phyloP scores from a whole-genome alignment of 768 basidiomycete genomes.

The Leucocoprinus birnbaumii region DNA sequence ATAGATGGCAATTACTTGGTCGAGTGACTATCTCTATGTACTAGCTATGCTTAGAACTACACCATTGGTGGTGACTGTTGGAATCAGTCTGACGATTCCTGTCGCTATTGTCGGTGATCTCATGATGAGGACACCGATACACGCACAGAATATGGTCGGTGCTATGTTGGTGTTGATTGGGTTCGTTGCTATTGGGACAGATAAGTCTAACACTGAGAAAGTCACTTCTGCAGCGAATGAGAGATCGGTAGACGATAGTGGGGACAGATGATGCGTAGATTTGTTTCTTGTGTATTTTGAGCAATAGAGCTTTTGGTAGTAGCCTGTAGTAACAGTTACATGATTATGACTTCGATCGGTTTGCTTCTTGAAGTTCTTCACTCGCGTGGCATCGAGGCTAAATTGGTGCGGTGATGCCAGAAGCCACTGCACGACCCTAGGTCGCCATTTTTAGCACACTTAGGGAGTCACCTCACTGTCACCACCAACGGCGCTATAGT shows the following conservation, averaged over 20 bases:
- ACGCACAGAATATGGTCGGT: slow-evolving; percentile 63
- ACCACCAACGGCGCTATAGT: neutral
- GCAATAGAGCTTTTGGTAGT: too few relatives aligned
- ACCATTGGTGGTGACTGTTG: slow-evolving; percentile 89
- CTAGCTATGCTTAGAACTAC: slow-evolving; percentile 96
- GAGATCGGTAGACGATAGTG: neutral
- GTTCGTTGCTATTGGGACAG: slow-evolving; percentile 49
- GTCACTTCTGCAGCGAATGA: neutral
- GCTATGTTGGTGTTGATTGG: slow-evolving; percentile 73
- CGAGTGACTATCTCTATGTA: slow-evolving; percentile 84
- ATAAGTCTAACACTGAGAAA: slow-evolving; percentile 20
- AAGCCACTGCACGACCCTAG: neutral
- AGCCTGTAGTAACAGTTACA: neutral
- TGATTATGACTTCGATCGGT: neutral
- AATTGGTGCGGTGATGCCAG: neutral
- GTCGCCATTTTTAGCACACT: neutral
- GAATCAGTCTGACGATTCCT: slow-evolving; percentile 91
- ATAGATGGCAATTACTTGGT: slow-evolving; percentile 81
- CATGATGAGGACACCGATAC: slow-evolving; percentile 34
- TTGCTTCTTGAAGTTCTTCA: neutral
- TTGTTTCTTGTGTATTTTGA: too few relatives aligned
- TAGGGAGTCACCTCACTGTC: neutral
- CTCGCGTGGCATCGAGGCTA: too few relatives aligned
- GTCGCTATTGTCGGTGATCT: slow-evolving; percentile 82
- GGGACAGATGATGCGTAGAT: neutral